Percentiles rank a stretch among this genome's conserved stretches.
These are phyloP conservation scores for Sechiopsis laciniata DNA, from an alignment of 306 rosid species.

Conservation along the genomic window DNA sequence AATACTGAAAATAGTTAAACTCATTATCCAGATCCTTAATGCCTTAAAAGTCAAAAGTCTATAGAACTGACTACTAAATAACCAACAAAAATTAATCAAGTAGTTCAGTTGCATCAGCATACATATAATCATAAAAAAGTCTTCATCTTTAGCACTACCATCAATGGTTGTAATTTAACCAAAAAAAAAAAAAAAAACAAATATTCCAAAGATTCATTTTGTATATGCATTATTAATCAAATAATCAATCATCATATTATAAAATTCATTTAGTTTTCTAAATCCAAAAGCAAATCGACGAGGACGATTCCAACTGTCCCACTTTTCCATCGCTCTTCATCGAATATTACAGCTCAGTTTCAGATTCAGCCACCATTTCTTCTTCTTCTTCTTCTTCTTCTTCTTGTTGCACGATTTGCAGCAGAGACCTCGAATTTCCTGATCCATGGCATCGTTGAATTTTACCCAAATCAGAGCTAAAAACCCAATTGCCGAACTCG, in stretches of 20 bases:
- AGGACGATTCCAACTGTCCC: slow-evolving; percentile 15
- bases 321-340: background rate
- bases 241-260: background rate
- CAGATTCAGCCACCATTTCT: background rate
- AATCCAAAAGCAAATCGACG: slow-evolving; percentile 17
- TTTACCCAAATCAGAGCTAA: slow-evolving; percentile 47
- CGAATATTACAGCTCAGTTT: slow-evolving; percentile 12
- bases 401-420: background rate
- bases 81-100: no score
- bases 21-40: no score
- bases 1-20: no score
- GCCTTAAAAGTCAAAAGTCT: no score
- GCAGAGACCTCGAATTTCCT: background rate
- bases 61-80: no score
- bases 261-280: background rate
- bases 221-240: background rate
- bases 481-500: slow-evolving; percentile 47
- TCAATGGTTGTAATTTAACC: no score
- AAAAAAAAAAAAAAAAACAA: background rate
- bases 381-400: background rate
- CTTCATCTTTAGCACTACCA: no score
- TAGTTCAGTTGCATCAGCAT: no score
- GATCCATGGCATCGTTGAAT: slow-evolving; percentile 64
- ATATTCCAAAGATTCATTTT: background rate
- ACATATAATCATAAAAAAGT: no score